These are phyloP conservation scores for Aspergillus fructus DNA, from an alignment of 2,329 filamentous ascomycete species.

Conservation along the genomic window DNA sequence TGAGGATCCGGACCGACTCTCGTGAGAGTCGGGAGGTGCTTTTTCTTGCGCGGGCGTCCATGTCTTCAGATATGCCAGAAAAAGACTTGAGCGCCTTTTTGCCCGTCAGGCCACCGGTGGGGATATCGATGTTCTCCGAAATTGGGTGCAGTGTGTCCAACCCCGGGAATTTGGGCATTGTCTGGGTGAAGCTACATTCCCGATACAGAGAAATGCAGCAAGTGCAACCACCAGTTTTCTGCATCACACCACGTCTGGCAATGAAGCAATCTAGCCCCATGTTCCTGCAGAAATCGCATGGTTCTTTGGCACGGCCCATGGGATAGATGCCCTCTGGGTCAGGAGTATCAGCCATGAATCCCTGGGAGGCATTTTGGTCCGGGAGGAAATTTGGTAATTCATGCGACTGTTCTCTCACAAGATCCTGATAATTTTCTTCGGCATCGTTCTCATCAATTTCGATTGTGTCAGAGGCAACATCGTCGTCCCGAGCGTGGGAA, in stretches of 20 bases:
- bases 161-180: conserved; percentile 36
- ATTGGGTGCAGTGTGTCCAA: conserved; percentile 47
- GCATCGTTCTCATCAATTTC: conserved; percentile 41
- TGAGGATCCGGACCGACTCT: conserved; percentile 75
- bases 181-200: conserved; percentile 49
- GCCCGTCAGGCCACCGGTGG: conserved; percentile 39
- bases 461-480: conserved; percentile 38
- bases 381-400: conserved; percentile 36
- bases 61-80: conserved; percentile 36
- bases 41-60: conserved; percentile 54
- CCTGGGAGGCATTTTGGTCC: conserved; percentile 22
- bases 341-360: conserved; percentile 18
- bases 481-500: conserved; percentile 37
- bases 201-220: conserved; percentile 49
- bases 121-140: conserved; percentile 42
- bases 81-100: conserved; percentile 44
- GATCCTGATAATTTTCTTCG: conserved; percentile 38
- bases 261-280: conserved; percentile 50
- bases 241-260: conserved; percentile 44
- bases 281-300: conserved; percentile 47
- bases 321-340: conserved; percentile 37
- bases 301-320: conserved; percentile 45
- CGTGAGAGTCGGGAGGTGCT: conserved; percentile 75
- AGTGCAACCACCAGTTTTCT: conserved; percentile 41
- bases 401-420: conserved; percentile 41